These are phyloP conservation scores for Magnolia sinica DNA, from an alignment of 164 flowering plant species.

Conservation along the genomic window DNA sequence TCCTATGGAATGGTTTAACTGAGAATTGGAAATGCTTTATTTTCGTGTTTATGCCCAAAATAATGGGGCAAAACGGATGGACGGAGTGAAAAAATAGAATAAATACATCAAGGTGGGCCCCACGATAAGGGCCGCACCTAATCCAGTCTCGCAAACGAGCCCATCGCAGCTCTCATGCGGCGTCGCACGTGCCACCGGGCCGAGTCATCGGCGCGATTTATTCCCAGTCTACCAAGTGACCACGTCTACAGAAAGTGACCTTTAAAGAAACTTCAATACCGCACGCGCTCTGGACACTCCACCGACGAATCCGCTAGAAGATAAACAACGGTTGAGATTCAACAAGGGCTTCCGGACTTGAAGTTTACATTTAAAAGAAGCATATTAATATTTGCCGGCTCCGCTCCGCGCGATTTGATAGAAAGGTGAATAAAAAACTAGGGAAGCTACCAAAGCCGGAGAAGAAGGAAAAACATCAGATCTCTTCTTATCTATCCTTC, in stretches of 20 bases:
- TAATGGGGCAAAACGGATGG: too few species aligned
- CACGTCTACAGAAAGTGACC: neutral
- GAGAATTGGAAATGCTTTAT: too few species aligned
- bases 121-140: too few species aligned
- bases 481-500: neutral
- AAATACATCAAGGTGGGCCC: too few species aligned
- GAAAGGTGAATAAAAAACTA: neutral
- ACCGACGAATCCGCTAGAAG: neutral
- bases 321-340: constrained; percentile 3
- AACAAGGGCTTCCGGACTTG: neutral
- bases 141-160: too few species aligned
- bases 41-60: too few species aligned
- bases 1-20: too few species aligned
- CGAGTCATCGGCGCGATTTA: neutral
- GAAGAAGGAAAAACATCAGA: neutral
- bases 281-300: neutral
- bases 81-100: too few species aligned
- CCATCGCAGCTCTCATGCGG: too few species aligned
- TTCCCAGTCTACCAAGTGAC: neutral
- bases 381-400: neutral
- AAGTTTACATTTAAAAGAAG: neutral
- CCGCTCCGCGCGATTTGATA: neutral
- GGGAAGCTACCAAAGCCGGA: neutral
- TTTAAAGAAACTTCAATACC: neutral
- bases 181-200: too few species aligned